Conservation (phyloP, 331 rosid genomes). For the Malus hybrid region DNA sequence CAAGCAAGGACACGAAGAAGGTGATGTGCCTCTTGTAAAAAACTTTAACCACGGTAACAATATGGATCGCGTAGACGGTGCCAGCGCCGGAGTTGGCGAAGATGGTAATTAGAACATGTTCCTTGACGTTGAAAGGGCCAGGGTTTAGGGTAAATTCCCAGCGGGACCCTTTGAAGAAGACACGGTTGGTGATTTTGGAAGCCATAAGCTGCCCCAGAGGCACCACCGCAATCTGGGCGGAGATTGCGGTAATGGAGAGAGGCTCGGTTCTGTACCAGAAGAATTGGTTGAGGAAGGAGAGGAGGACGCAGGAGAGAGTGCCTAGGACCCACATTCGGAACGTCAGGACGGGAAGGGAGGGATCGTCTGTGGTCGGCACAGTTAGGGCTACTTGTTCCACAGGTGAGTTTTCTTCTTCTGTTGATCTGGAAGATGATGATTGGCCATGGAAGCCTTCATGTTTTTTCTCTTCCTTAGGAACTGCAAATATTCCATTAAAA, state of each 20-base stretch:
- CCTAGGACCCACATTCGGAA: constrained; percentile 92
- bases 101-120: constrained; percentile 84
- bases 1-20: constrained; percentile 61
- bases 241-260: constrained; percentile 63
- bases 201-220: constrained; percentile 91
- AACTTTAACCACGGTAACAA: constrained; percentile 66
- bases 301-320: constrained; percentile 47
- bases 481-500: not conserved
- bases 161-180: constrained; percentile 39
- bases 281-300: constrained; percentile 87
- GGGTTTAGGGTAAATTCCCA: constrained; percentile 67
- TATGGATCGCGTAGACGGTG: constrained; percentile 73
- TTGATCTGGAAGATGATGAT: not conserved
- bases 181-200: constrained; percentile 32
- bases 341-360: constrained; percentile 52
- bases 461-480: not conserved
- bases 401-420: constrained; percentile 47
- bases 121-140: constrained; percentile 90
- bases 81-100: constrained; percentile 93
- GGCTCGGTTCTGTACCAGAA: constrained; percentile 84
- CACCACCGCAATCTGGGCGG: constrained; percentile 88
- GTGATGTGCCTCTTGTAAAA: constrained; percentile 49
- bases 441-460: not conserved
- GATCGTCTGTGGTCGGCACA: constrained; percentile 59
- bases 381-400: constrained; percentile 76